These are phyloP conservation scores for Phytopythium ostracodes DNA, from an alignment of 352 stramenopile species.

Conservation along the genomic window DNA sequence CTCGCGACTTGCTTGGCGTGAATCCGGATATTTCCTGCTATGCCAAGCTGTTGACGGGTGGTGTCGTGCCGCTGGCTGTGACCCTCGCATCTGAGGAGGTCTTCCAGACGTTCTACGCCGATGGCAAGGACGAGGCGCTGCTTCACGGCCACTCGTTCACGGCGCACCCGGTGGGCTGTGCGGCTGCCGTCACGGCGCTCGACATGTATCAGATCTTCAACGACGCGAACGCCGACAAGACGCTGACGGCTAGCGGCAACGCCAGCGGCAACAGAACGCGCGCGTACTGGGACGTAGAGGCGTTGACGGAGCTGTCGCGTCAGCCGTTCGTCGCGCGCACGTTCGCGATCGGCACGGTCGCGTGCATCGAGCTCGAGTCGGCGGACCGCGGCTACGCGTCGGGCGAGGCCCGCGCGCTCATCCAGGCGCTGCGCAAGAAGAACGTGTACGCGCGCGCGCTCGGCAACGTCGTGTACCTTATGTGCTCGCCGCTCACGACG, in stretches of 20 bases:
- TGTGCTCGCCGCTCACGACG: conserved; percentile 78
- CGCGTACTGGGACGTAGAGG: conserved; percentile 54
- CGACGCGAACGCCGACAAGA: conserved; percentile 12
- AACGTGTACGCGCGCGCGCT: conserved; percentile 77
- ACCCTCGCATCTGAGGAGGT: conserved; percentile 87
- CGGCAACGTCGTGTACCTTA: conserved; percentile 84
- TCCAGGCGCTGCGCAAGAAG: conserved; percentile 53
- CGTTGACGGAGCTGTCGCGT: conserved; percentile 46
- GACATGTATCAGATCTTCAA: conserved; percentile 84
- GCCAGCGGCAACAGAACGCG: conserved; percentile 23
- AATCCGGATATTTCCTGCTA: conserved; percentile 91
- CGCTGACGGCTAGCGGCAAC: conserved; percentile 10
- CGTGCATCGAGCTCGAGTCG: conserved; percentile 66
- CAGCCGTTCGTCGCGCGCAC: conserved; percentile 49
- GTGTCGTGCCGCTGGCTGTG: conserved; percentile 81
- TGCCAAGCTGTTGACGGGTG: conserved; percentile 90
- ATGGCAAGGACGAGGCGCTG: conserved; percentile 82
- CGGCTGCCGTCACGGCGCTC: conserved; percentile 81
- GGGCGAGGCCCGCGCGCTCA: conserved; percentile 53
- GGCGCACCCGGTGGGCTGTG: conserved; percentile 88
- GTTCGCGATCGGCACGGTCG: conserved; percentile 77
- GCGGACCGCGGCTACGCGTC: conserved; percentile 62
- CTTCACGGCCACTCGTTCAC: conserved; percentile 93
- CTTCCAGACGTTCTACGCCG: conserved; percentile 88
- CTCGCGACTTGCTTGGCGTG: conserved; percentile 76